These are phyloP conservation scores for Marasmius oreades DNA, from an alignment of 1,284 basidiomycete genomes.

Conservation along the genomic window DNA sequence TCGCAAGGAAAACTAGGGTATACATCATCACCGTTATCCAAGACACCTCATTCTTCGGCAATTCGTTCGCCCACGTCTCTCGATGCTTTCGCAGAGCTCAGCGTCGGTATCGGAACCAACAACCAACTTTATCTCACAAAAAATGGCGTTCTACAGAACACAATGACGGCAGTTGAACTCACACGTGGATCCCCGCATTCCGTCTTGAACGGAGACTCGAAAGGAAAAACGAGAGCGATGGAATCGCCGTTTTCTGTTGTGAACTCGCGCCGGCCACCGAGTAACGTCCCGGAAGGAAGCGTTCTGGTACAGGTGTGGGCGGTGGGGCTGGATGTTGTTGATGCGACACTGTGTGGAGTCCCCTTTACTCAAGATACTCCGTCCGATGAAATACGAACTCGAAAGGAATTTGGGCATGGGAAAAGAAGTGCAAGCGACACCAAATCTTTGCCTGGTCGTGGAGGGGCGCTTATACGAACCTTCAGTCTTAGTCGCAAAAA, in stretches of 20 bases:
- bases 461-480: constrained; percentile 18
- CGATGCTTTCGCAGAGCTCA: constrained; percentile 15
- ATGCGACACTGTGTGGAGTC: constrained; percentile 57
- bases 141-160: neutral
- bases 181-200: neutral
- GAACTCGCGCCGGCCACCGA: constrained; percentile 70
- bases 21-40: neutral
- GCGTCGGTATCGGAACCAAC: neutral
- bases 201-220: neutral
- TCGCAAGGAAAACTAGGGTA: neutral
- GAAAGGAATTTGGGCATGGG: constrained; percentile 12
- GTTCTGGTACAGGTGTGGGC: constrained; percentile 85
- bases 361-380: constrained; percentile 7
- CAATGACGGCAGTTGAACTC: neutral
- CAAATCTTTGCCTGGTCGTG: neutral
- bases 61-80: constrained; percentile 5
- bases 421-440: constrained; percentile 18
- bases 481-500: constrained; percentile 15
- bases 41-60: neutral
- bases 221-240: neutral
- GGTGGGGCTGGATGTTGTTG: constrained; percentile 73
- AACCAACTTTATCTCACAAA: neutral
- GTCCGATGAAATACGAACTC: neutral
- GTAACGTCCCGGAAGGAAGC: constrained; percentile 60
- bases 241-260: constrained; percentile 34